phyloP scores from a whole-genome alignment of 2,329 filamentous ascomycete genomes.

The Curvularia sp. region DNA sequence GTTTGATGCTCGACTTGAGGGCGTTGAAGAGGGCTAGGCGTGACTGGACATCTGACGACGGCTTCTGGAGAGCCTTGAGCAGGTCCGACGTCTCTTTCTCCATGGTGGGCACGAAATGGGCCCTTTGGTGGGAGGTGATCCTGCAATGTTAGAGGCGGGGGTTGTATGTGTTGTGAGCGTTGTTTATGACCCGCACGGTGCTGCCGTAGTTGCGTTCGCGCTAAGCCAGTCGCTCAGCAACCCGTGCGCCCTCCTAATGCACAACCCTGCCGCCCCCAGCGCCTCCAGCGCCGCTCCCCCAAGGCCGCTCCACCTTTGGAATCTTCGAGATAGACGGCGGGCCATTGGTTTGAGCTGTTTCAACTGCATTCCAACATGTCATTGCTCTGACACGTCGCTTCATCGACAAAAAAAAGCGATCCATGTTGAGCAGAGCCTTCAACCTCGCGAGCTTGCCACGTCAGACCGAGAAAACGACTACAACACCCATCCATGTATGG shows the following conservation, averaged over 20 bases:
- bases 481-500: constrained; percentile 3
- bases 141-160: constrained; percentile 25
- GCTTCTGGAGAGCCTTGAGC: constrained; percentile 62
- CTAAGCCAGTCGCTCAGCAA: constrained; percentile 21
- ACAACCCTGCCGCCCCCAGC: constrained; percentile 13
- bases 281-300: constrained; percentile 14
- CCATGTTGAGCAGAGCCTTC: constrained; percentile 4
- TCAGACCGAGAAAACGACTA: constrained; percentile 4
- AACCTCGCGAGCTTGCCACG: constrained; percentile 3
- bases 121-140: constrained; percentile 29
- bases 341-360: not conserved
- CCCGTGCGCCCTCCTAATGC: constrained; percentile 22
- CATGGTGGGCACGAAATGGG: constrained; percentile 52
- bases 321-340: constrained; percentile 10
- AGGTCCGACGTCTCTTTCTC: constrained; percentile 64
- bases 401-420: not conserved
- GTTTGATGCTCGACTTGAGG: constrained; percentile 89
- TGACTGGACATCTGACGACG: constrained; percentile 65
- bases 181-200: constrained; percentile 17
- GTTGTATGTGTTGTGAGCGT: constrained; percentile 25
- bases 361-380: not conserved
- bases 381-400: not conserved
- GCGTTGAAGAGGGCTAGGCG: constrained; percentile 64
- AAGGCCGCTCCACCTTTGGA: constrained; percentile 16
- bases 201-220: constrained; percentile 14